phyloP scores from a whole-genome alignment of 345 rosid species.

The Bruguiera gymnorhiza region DNA sequence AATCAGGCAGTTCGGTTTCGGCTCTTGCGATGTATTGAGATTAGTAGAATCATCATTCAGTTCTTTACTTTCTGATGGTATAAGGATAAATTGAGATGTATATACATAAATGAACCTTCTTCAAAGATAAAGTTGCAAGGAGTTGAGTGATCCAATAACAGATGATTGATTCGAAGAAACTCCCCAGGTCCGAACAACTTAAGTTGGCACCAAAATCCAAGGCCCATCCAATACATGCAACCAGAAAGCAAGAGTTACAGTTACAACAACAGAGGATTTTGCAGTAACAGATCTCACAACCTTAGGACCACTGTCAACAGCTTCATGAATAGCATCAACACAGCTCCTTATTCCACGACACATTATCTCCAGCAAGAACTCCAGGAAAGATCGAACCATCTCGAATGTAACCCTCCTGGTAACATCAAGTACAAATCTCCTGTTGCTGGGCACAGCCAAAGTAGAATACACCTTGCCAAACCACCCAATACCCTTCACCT shows the following conservation, averaged over 20 bases:
- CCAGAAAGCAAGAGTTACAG: slow-evolving; percentile 56
- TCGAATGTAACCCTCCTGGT: slow-evolving; percentile 65
- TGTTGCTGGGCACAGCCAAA: slow-evolving; percentile 59
- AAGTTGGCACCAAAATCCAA: slow-evolving; percentile 53
- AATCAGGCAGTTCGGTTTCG: no score
- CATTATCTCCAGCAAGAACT: slow-evolving; percentile 49
- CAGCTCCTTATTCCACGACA: slow-evolving; percentile 40
- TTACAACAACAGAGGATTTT: slow-evolving; percentile 47
- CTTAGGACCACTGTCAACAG: slow-evolving; percentile 44
- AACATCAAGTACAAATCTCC: slow-evolving; percentile 65
- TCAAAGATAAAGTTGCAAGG: background rate
- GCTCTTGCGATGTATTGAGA: no score
- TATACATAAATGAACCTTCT: background rate
- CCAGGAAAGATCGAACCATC: slow-evolving; percentile 64
- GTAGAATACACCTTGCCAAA: slow-evolving; percentile 53
- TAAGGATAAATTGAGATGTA: background rate
- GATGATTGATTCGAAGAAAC: background rate
- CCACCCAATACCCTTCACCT: slow-evolving; percentile 37
- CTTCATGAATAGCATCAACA: slow-evolving; percentile 33
- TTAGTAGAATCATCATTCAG: background rate
- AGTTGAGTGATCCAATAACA: background rate
- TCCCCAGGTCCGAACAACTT: background rate
- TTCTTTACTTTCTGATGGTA: background rate
- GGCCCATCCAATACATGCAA: slow-evolving; percentile 59
- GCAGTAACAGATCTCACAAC: slow-evolving; percentile 45